Evolutionary conservation across 2,329 filamentous ascomycete genomes (phyloP).

Genomic region (Verticillium zaregamsianum): DNA sequence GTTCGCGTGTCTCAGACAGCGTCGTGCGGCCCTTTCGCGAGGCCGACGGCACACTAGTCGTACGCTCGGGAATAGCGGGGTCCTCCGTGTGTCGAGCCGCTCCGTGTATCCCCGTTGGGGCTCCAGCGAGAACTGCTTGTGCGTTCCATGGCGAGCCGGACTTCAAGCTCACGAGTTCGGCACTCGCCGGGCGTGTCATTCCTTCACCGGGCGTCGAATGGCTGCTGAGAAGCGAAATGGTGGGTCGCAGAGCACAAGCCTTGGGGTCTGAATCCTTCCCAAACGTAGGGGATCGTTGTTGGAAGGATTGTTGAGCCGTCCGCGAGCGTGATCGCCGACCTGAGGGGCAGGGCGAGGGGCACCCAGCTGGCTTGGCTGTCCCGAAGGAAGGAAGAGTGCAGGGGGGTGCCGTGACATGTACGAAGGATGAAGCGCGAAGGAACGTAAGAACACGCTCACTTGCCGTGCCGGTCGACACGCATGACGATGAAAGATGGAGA

Average conservation of each 20-base stretch:
- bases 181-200: neutral
- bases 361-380: neutral
- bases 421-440: neutral
- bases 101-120: neutral
- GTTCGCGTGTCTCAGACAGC: neutral
- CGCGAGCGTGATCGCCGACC: too few relatives aligned
- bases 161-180: neutral
- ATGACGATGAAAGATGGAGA: neutral
- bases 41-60: too few relatives aligned
- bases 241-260: neutral
- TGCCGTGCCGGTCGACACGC: neutral
- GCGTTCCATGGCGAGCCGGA: neutral
- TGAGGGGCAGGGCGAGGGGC: too few relatives aligned
- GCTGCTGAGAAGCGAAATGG: neutral
- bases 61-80: neutral
- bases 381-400: neutral
- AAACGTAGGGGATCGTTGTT: too few relatives aligned
- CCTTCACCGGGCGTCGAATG: neutral
- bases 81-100: neutral
- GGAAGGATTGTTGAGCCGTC: too few relatives aligned
- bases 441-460: neutral
- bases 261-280: neutral
- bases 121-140: neutral
- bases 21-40: neutral
- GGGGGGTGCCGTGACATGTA: neutral